Conservation (phyloP, 2,329 filamentous ascomycete species). For the Hypoxylon sp. region DNA sequence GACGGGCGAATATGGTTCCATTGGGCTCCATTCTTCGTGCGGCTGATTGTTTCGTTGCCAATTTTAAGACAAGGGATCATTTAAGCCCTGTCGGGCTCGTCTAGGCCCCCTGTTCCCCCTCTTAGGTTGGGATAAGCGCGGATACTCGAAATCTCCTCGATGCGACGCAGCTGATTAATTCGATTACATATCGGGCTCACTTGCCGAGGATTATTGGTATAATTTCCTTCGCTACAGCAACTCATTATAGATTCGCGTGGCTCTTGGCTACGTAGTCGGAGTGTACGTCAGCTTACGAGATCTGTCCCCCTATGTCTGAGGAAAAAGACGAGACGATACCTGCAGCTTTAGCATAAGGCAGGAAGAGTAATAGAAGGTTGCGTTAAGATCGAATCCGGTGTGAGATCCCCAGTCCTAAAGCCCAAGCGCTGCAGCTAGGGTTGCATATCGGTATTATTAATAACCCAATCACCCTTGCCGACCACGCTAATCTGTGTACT, state of each 20-base stretch:
- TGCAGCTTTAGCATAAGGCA: constrained; percentile 7
- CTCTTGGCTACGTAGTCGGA: background rate
- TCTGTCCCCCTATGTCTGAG: background rate
- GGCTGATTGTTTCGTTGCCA: constrained; percentile 35
- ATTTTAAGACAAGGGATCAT: constrained; percentile 23
- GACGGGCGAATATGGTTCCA: constrained; percentile 24
- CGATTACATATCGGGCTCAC: constrained; percentile 1
- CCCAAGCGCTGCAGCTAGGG: constrained; percentile 15
- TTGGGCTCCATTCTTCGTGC: constrained; percentile 31
- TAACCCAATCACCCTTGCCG: constrained; percentile 25
- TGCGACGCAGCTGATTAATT: constrained; percentile 21
- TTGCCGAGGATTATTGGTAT: background rate
- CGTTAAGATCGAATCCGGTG: constrained; percentile 17
- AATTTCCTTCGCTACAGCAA: background rate
- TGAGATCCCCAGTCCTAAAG: constrained; percentile 20
- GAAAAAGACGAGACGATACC: constrained; percentile 4
- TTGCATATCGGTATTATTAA: constrained; percentile 23
- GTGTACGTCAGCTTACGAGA: background rate
- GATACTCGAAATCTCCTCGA: constrained; percentile 20
- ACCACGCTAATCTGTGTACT: constrained; percentile 6
- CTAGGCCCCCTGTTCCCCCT: background rate
- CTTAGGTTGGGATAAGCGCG: constrained; percentile 10
- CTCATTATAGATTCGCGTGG: background rate
- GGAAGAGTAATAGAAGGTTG: constrained; percentile 4
- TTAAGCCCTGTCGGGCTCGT: constrained; percentile 24